Evolutionary conservation across 2,329 filamentous ascomycete species (phyloP).

Genomic region (Monosporascus cannonballus): DNA sequence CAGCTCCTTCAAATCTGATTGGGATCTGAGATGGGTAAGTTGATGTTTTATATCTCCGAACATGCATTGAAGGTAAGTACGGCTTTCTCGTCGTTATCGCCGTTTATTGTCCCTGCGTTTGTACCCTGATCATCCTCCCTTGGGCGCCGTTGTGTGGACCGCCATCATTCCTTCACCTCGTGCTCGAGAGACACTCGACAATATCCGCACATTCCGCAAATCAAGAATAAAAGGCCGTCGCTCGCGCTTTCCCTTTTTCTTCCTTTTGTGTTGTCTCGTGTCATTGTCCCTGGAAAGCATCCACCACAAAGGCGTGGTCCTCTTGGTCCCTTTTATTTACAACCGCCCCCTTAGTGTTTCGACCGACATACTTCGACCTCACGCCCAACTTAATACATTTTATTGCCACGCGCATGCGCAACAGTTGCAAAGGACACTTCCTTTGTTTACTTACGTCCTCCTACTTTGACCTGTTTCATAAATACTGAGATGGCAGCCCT

Average conservation of each 20-base stretch:
- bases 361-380: background rate
- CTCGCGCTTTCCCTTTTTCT: background rate
- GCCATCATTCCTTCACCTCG: background rate
- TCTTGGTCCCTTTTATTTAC: background rate
- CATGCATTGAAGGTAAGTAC: too few species aligned
- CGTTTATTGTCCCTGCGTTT: too few species aligned
- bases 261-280: background rate
- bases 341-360: background rate
- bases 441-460: background rate
- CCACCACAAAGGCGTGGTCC: background rate
- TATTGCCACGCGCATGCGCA: background rate
- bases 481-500: conserved; percentile 14
- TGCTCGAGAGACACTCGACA: background rate
- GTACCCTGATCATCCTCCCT: too few species aligned
- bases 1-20: too few species aligned
- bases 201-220: background rate
- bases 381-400: background rate
- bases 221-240: background rate
- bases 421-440: background rate
- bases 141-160: background rate
- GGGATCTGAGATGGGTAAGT: too few species aligned
- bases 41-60: too few species aligned
- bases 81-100: too few species aligned
- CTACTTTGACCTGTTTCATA: conserved; percentile 6
- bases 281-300: background rate